Evolutionary conservation across 306 rosid genomes (phyloP), one percentile per base, ranked within the genome.

Genomic region (Vigna mungo): DNA sequence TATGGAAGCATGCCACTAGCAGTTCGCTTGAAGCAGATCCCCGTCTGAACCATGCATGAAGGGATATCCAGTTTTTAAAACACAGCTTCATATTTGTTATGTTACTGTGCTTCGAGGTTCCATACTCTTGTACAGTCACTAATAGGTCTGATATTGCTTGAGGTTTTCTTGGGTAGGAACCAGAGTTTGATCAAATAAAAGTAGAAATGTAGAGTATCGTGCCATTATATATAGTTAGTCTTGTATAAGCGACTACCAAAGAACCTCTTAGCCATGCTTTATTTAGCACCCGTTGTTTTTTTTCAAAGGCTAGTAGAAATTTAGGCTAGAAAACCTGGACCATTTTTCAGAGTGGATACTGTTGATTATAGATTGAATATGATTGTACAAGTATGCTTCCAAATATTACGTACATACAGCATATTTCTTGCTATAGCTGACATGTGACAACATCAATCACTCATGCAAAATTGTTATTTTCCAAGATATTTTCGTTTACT

Each of bases 1-100:
- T 90, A 88, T 68, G 11, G 86, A 60, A 92, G 99, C 39, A 81
- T 92, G 99, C 97, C 93, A 2, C 86, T 95, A 58, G 96, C 97
- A 36, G 86, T 91, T 71, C 67, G 17, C 64, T 84, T 95, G 77
- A 92, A 95, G 86, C 86, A 70, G 78, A 85, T 95, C 70, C 92
- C 87, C 1, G 92, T 94, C 43, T 92, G 73, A 94, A 71, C 53
- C 74, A 61, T 61, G 68, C 64, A 70, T 49, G 15, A 39, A 43
- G 14, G 2, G 48, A 27, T 13, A 25, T 47, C 39, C 16, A 18
- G 23, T 18, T 69, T 76, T 67, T 3, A 39, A 72, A 61, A 54
- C 14, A 61, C 11, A 66, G 46, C 46, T 81, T 10, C 71, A 68
- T 60, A 71, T 67, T 72, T 67, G 30, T 60, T 84, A 14, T 46